Base-by-base conservation (phyloP, 495 filamentous ascomycete species). In the Podospora anserina region DNA sequence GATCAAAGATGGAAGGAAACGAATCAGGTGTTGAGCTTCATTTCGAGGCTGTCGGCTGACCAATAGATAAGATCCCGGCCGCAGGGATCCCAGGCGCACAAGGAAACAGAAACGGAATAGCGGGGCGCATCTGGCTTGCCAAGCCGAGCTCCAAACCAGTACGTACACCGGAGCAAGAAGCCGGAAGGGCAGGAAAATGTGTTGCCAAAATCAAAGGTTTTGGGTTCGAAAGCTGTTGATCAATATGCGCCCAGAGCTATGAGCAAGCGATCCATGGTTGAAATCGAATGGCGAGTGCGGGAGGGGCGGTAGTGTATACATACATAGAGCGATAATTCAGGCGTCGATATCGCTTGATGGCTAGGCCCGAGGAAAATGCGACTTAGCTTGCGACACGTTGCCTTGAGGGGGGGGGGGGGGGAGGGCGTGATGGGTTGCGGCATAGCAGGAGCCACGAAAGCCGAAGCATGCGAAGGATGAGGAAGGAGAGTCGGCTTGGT, bases 31-130 rank as follows among this genome's bases (percentile, higher is more conserved):
- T 15, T 34, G 7, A 19, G 49, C 18, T 28, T 49, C 19, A 53
- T 30, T 20, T 58, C 26, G 59, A 32, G 66, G 64, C 32, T 59
- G 23, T 18, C 28, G 44, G 19, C 2, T 5, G 60, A 59, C 74
- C 74, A 75, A 73, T 75, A 20, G 71, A 75, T 70, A 73, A 61
- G 57, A 30, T 20, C 28, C 34, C 20, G 9, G 11, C 23, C 19
- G 64, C 65, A 66, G 61, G 66, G 71, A 34, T 32, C 2, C 53
- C 30, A 11, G 49, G 7, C 44, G 44, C 19, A 34, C 61, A 19
- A 49, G 20, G 23, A 28, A 28, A 5, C 39, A 5, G 32, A n/a
- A 55, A 56, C 19, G 44, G 34, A 26, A 55, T 39, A 20, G 19
- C 49, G 44, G 53, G 63, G 53, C 11, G 28, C 53, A 20, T 27